Conservation (phyloP, 2,329 filamentous ascomycete species). For the Plectosphaerella cucumerina region DNA sequence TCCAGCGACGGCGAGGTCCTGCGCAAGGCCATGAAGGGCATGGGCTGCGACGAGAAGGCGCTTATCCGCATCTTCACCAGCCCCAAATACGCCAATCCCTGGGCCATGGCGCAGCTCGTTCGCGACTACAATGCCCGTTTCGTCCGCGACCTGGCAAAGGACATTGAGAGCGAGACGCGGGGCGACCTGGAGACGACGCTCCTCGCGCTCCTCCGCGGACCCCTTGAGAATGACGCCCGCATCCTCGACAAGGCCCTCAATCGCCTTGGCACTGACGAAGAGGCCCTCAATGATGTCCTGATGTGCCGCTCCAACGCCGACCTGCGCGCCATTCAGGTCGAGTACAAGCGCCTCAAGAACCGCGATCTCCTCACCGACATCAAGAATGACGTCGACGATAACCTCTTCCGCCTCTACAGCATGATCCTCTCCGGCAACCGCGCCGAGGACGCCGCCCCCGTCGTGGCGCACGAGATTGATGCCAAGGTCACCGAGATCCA, state of each 20-base stretch:
- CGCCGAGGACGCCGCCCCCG: conserved; percentile 20
- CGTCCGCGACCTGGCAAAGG: conserved; percentile 25
- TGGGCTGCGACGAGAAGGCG: conserved; percentile 26
- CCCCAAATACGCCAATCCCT: conserved; percentile 26
- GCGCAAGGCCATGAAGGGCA: conserved; percentile 29
- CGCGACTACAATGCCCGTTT: conserved; percentile 27
- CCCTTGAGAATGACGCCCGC: conserved; percentile 25
- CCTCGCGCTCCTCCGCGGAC: conserved; percentile 23
- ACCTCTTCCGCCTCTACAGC: conserved; percentile 25
- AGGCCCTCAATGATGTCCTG: conserved; percentile 27
- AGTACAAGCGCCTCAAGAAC: conserved; percentile 22
- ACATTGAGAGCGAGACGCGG: conserved; percentile 27
- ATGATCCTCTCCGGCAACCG: conserved; percentile 20
- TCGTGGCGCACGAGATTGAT: conserved; percentile 24
- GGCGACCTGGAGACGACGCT: conserved; percentile 24
- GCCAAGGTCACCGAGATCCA: conserved; percentile 27
- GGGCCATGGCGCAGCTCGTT: conserved; percentile 25
- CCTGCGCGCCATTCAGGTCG: conserved; percentile 23
- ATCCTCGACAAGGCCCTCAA: conserved; percentile 24
- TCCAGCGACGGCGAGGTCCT: conserved; percentile 21
- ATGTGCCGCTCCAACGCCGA: conserved; percentile 30
- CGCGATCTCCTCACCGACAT: conserved; percentile 24
- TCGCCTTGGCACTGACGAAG: conserved; percentile 25
- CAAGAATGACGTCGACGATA: conserved; percentile 25
- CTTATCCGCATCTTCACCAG: conserved; percentile 23